Evolutionary conservation across 2,329 filamentous ascomycete species (phyloP).

Genomic region (Hypoxylon sp.): DNA sequence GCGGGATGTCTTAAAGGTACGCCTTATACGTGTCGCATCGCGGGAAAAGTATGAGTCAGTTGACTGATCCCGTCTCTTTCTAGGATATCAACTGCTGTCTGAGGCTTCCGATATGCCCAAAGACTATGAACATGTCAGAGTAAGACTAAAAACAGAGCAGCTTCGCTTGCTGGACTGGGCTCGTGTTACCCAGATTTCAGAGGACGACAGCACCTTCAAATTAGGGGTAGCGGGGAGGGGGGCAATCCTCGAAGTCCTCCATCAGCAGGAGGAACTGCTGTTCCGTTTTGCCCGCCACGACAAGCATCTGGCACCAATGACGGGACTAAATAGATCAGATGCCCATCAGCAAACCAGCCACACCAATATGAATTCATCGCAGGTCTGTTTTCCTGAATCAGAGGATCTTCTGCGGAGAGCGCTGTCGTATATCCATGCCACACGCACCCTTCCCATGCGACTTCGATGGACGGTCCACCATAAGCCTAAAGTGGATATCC

Average conservation of each 20-base stretch:
- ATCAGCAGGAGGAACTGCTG: not conserved
- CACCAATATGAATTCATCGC: not conserved
- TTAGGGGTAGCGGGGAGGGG: not conserved
- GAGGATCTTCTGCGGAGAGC: not conserved
- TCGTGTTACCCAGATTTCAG: not conserved
- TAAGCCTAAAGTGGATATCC: not conserved
- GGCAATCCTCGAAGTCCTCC: not conserved
- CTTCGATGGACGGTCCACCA: not conserved
- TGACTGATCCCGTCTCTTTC: not conserved
- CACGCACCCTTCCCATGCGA: not conserved
- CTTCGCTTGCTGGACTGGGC: not conserved
- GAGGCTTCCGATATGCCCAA: not conserved
- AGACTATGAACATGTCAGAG: not conserved
- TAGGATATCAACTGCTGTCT: not conserved
- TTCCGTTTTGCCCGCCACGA: not conserved
- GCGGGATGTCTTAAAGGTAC: not conserved
- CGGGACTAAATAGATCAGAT: not conserved
- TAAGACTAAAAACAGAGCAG: not conserved
- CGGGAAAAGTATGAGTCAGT: too few relatives aligned
- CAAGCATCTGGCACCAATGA: not conserved
- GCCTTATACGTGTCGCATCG: too few relatives aligned
- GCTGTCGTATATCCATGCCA: not conserved
- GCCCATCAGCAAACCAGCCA: not conserved
- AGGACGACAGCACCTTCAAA: not conserved
- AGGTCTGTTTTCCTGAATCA: not conserved